Conservation (phyloP, 257 asterid genomes). For the Ehretia macrophylla region DNA sequence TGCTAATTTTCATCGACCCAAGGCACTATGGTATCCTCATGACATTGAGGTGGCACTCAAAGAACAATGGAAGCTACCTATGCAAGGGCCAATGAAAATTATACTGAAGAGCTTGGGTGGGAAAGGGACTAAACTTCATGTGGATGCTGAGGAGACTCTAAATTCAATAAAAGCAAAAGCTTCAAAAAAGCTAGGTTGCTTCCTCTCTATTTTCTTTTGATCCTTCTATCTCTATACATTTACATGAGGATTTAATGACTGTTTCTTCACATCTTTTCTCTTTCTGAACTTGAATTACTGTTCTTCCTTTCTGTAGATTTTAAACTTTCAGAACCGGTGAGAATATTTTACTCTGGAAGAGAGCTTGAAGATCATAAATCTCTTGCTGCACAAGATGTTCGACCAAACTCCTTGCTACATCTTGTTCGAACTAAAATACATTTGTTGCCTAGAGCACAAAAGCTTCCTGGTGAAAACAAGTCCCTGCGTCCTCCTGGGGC, state of each 20-base stretch:
- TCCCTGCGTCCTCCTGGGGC: constrained; percentile 99
- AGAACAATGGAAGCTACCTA: constrained; percentile 65
- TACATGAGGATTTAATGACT: background rate
- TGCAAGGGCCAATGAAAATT: constrained; percentile 83
- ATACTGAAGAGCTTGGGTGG: constrained; percentile 98
- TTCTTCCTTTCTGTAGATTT: constrained; percentile 53
- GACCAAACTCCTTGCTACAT: constrained; percentile 86
- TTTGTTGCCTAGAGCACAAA: constrained; percentile 86
- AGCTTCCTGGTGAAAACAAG: constrained; percentile 94
- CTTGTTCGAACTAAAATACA: constrained; percentile 90
- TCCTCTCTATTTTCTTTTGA: constrained; percentile 10
- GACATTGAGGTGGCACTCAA: constrained; percentile 85
- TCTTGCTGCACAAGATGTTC: constrained; percentile 74
- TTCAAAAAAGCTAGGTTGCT: constrained; percentile 82
- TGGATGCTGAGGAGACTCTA: constrained; percentile 80
- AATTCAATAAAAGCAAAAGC: constrained; percentile 89
- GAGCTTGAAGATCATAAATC: constrained; percentile 88
- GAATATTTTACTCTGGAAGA: constrained; percentile 70
- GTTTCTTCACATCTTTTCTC: background rate
- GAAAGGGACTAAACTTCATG: constrained; percentile 94
- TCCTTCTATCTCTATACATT: constrained; percentile 11
- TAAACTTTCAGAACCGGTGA: constrained; percentile 87
- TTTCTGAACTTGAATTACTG: background rate
- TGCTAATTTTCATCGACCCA: constrained; percentile 98
- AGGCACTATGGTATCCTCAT: constrained; percentile 96